Evolutionary conservation across 1,284 basidiomycete genomes (phyloP).

Genomic region (Meripilus lineatus): DNA sequence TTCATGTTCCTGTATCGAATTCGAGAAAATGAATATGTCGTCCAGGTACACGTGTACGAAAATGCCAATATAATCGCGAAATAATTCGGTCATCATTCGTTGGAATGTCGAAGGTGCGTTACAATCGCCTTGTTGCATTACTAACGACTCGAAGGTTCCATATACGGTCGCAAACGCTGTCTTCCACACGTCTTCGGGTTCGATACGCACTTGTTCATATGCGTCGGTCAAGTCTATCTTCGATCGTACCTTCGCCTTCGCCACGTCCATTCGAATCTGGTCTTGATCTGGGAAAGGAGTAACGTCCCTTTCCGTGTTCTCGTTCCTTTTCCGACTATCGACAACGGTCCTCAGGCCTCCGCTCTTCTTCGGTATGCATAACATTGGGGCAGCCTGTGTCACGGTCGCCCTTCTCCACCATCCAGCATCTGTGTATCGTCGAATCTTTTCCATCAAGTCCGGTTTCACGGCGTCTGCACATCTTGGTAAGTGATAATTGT

Average conservation of each 20-base stretch:
- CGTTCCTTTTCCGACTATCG: conserved; percentile 20
- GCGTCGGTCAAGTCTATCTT: too few relatives aligned
- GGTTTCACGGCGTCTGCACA: conserved; percentile 20
- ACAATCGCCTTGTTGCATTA: conserved; percentile 32
- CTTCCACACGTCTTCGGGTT: too few relatives aligned
- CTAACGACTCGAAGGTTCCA: conserved; percentile 18
- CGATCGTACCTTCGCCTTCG: conserved; percentile 15
- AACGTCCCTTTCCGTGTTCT: conserved; percentile 26
- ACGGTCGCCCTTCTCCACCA: conserved; percentile 29
- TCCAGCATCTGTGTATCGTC: conserved; percentile 15
- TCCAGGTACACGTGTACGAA: too few relatives aligned
- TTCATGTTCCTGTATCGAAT: too few relatives aligned
- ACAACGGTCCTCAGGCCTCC: conserved; percentile 20
- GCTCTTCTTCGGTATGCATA: conserved; percentile 19
- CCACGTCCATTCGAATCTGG: too few relatives aligned
- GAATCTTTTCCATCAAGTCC: conserved; percentile 19
- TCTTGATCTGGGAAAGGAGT: too few relatives aligned
- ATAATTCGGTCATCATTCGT: too few relatives aligned
- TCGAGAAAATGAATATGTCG: too few relatives aligned
- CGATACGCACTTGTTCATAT: too few relatives aligned
- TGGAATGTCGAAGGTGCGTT: too few relatives aligned
- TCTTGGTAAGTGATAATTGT: conserved; percentile 18
- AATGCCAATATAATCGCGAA: too few relatives aligned
- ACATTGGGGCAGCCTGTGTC: conserved; percentile 17
- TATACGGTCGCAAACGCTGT: too few relatives aligned